Base-by-base conservation (phyloP, 148 eudicot genomes). In the Chenopodium suecicum region DNA sequence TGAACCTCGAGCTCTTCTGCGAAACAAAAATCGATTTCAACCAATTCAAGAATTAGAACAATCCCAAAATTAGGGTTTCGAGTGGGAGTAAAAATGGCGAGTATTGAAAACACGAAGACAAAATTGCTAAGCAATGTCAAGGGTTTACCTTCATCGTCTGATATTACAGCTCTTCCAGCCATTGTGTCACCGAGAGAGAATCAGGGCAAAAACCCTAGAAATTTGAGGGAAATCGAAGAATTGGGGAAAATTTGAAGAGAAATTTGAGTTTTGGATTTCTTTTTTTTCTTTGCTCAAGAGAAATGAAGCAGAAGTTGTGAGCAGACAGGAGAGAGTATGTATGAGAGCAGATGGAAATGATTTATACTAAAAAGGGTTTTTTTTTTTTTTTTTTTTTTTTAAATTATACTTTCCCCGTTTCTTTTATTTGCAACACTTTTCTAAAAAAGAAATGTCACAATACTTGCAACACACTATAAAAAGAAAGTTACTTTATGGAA, bases 111-210 rank as follows among this genome's bases (percentile, higher is more conserved):
- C n/a, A 41, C 1, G 17, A 78, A 11, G 4, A n/a, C 25, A 52
- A 73, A 74, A 64, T 23, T 6, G 58, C 11, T n/a, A 25, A 52
- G 56, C 14, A 41, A 7, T n/a, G 70, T 47, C 14, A 22, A 67
- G 73, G 65, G 34, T 13, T 63, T 80, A 89, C 93, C 97, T 90
- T 93, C 97, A 77, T 93, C 97, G 76, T 93, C 97, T 23, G 94
- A 90, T 19, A 92, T 77, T 0, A 90, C 74, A 7, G 89, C 77
- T 68, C 88, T 88, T 4, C 91, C 94, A 8, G 83, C 90, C 94
- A 89, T 91, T 85, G n/a, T 9, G 29, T 5, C 27, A 1, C 78
- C 52, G 77, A 50, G n/a, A 5, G 17, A n/a, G 20, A 74, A 27
- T 20, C 78, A 23, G 75, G 70, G 82, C 67, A 56, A 11, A 78